Evolutionary conservation across 1,284 basidiomycete genomes (phyloP).

Genomic region (Cryptococcus neoformans): DNA sequence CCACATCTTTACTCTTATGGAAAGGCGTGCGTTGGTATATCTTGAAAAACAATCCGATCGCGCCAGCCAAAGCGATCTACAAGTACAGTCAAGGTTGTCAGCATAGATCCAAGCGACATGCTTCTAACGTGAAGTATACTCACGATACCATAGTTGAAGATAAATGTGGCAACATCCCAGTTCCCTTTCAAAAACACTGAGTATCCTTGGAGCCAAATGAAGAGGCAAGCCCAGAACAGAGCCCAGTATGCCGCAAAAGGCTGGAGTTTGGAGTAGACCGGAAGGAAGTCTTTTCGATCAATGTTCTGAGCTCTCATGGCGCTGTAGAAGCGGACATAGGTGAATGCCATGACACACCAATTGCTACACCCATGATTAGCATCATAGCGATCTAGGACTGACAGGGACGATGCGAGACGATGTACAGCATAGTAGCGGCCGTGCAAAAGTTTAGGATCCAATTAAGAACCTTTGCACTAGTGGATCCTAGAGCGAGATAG

Average conservation of each 20-base stretch:
- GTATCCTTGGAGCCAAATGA: slow-evolving; percentile 24
- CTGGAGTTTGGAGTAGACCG: slow-evolving; percentile 13
- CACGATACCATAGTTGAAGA: slow-evolving; percentile 11
- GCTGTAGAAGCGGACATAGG: slow-evolving; percentile 29
- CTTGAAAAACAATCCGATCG: slow-evolving; percentile 23
- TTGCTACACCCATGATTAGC: slow-evolving; percentile 11
- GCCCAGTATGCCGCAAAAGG: slow-evolving; percentile 29
- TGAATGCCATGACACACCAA: slow-evolving; percentile 33
- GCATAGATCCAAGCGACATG: background rate
- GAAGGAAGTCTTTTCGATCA: slow-evolving; percentile 11
- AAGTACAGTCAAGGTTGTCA: background rate
- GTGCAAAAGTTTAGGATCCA: slow-evolving; percentile 24
- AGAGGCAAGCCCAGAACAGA: slow-evolving; percentile 18
- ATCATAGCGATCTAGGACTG: background rate
- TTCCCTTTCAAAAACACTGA: slow-evolving; percentile 25
- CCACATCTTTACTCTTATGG: slow-evolving; percentile 18
- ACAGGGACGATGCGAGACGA: background rate
- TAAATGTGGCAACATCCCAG: too few relatives aligned
- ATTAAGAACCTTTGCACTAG: slow-evolving; percentile 25
- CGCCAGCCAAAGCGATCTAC: slow-evolving; percentile 21
- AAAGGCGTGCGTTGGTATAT: slow-evolving; percentile 17
- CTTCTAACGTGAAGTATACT: slow-evolving; percentile 1
- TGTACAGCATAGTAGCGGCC: slow-evolving; percentile 12
- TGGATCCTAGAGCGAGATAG: slow-evolving; percentile 26
- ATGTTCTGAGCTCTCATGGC: slow-evolving; percentile 30